Evolutionary conservation across 352 stramenopile genomes (phyloP).

Genomic region (Lagenidium sp.): DNA sequence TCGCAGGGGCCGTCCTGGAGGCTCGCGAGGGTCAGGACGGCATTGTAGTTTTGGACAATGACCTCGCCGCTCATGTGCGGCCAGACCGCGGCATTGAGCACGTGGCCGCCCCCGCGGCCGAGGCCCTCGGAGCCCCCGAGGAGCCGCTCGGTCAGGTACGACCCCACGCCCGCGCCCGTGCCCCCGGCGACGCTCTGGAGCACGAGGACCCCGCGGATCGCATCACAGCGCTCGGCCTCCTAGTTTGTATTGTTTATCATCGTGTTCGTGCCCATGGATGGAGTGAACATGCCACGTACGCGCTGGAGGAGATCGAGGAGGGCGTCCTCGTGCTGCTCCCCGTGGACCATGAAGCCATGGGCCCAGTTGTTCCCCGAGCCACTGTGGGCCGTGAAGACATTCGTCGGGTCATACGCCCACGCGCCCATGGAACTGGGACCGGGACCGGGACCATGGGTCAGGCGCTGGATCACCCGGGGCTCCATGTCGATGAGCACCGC

Average conservation of each 20-base stretch:
- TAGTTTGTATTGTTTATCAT: constrained; percentile 2
- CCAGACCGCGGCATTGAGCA: constrained; percentile 77
- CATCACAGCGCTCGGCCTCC: constrained; percentile 67
- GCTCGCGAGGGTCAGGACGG: constrained; percentile 78
- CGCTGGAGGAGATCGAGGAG: constrained; percentile 38
- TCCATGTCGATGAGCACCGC: constrained; percentile 81
- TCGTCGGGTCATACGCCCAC: constrained; percentile 38
- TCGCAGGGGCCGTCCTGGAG: constrained; percentile 47
- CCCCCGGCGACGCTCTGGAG: constrained; percentile 83
- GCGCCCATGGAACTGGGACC: not conserved
- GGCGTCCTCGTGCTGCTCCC: constrained; percentile 23
- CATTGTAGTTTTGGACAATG: constrained; percentile 89
- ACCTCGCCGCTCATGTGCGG: constrained; percentile 79
- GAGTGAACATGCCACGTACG: not conserved
- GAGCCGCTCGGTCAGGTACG: constrained; percentile 67
- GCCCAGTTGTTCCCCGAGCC: constrained; percentile 81
- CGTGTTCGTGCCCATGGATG: not conserved
- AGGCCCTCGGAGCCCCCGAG: constrained; percentile 56
- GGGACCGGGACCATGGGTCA: too few relatives aligned
- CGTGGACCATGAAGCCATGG: constrained; percentile 47
- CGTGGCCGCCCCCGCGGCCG: constrained; percentile 24
- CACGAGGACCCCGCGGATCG: constrained; percentile 56
- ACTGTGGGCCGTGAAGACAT: constrained; percentile 47
- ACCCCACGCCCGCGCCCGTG: constrained; percentile 83
- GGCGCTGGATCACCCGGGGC: constrained; percentile 53